phyloP scores from a whole-genome alignment of 2,329 filamentous ascomycete species.

The Colletotrichum filicis region DNA sequence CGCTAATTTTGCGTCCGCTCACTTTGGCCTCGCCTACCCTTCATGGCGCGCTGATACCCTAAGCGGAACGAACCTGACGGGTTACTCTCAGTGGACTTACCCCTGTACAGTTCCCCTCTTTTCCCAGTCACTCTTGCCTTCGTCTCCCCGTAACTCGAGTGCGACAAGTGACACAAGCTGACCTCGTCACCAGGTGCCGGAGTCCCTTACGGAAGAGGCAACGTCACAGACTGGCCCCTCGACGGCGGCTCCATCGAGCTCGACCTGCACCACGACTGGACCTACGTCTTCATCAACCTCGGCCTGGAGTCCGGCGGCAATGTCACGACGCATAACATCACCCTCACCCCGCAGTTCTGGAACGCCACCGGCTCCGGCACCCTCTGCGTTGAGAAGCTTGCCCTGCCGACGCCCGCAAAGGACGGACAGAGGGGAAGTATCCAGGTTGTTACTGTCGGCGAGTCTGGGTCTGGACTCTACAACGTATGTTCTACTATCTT shows the following conservation, averaged over 20 bases:
- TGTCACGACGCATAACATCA: constrained; percentile 74
- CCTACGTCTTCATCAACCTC: constrained; percentile 65
- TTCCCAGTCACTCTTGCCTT: background rate
- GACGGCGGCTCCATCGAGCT: constrained; percentile 59
- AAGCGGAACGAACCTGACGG: constrained; percentile 44
- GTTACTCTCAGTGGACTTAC: constrained; percentile 60
- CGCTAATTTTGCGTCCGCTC: constrained; percentile 53
- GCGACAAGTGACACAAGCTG: background rate
- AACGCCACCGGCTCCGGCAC: constrained; percentile 70
- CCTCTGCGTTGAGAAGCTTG: constrained; percentile 73
- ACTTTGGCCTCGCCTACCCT: constrained; percentile 61
- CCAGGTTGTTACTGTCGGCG: constrained; percentile 75
- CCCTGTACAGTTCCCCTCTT: constrained; percentile 56
- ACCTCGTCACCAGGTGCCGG: constrained; percentile 53
- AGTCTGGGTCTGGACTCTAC: constrained; percentile 71
- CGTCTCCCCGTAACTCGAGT: background rate
- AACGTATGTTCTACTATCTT: constrained; percentile 57
- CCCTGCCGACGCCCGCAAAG: constrained; percentile 61
- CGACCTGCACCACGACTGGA: constrained; percentile 62
- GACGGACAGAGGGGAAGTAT: constrained; percentile 74
- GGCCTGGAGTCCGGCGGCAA: constrained; percentile 57
- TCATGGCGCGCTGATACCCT: constrained; percentile 61
- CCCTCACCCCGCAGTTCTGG: constrained; percentile 68
- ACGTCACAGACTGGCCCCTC: constrained; percentile 65
- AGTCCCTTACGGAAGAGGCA: constrained; percentile 54